These are phyloP conservation scores for Starmerella stellata DNA, from an alignment of 805 yeast species.

Conservation along the genomic window DNA sequence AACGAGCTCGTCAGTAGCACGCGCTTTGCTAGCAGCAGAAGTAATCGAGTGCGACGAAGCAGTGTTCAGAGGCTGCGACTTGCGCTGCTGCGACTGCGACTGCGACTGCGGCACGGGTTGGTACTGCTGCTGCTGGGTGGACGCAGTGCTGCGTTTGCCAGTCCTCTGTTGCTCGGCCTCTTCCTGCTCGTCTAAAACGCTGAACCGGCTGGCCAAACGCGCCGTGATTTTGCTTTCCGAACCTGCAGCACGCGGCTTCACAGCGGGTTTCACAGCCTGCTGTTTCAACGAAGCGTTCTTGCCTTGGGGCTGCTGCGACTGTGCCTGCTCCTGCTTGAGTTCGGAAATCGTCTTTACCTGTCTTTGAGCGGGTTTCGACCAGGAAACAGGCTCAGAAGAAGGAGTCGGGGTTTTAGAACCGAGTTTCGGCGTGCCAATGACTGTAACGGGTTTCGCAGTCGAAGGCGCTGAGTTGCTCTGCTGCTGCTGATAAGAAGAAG, in stretches of 20 bases:
- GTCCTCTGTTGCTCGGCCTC: neutral
- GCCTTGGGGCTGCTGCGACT: too few species aligned
- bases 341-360: slow-evolving; percentile 23
- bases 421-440: slow-evolving; percentile 3
- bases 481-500: too few species aligned
- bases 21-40: slow-evolving; percentile 12
- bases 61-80: neutral
- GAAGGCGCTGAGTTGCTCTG: too few species aligned
- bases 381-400: slow-evolving; percentile 4
- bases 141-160: neutral
- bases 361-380: slow-evolving; percentile 14
- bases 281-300: neutral
- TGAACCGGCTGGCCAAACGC: neutral
- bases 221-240: neutral
- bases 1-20: slow-evolving; percentile 24
- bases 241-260: neutral
- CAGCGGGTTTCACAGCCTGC: neutral
- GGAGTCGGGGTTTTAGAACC: slow-evolving; percentile 5
- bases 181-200: neutral
- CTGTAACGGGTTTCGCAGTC: too few species aligned
- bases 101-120: neutral
- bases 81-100: neutral
- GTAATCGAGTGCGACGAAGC: slow-evolving; percentile 2
- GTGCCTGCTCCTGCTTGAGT: slow-evolving; percentile 22
- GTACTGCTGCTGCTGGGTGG: neutral